Conservation (phyloP, 2,329 filamentous ascomycete species). For the Cercospora berteroae region DNA sequence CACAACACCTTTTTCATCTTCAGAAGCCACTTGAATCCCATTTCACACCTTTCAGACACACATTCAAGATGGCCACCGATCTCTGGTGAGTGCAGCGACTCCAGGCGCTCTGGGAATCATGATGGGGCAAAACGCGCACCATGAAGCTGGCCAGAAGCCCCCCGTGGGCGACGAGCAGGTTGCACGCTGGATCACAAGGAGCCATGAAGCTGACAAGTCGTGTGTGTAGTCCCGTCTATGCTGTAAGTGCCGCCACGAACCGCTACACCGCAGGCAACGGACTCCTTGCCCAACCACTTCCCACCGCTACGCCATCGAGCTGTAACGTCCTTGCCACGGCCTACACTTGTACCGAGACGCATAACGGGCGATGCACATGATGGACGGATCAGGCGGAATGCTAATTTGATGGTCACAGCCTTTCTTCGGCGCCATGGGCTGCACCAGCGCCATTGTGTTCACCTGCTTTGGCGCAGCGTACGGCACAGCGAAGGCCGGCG, state of each 20-base stretch:
- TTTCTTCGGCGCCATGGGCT: conserved; percentile 98
- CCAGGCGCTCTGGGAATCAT: conserved; percentile 29
- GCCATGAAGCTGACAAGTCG: conserved; percentile 26
- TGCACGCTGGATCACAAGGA: background rate
- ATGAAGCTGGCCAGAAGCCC: conserved; percentile 11
- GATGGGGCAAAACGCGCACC: conserved; percentile 20
- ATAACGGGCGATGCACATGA: background rate
- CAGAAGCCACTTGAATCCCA: conserved; percentile 7
- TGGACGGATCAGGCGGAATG: conserved; percentile 1
- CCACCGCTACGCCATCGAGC: background rate
- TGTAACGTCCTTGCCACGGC: background rate
- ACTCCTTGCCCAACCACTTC: conserved; percentile 4
- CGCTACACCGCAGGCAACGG: background rate
- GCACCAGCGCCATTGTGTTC: conserved; percentile 92
- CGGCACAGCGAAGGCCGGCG: conserved; percentile 98
- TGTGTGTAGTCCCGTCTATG: conserved; percentile 82
- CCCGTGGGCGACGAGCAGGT: background rate
- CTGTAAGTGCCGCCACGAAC: conserved; percentile 68
- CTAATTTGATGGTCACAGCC: conserved; percentile 51
- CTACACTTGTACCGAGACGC: background rate
- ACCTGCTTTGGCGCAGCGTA: conserved; percentile 96
- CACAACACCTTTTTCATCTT: conserved; percentile 1
- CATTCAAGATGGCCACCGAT: conserved; percentile 69
- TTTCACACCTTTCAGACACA: conserved; percentile 2
- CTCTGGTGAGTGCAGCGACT: conserved; percentile 60